Evolutionary conservation across 495 filamentous ascomycete genomes (phyloP).

Genomic region (Aspergillus affinis): DNA sequence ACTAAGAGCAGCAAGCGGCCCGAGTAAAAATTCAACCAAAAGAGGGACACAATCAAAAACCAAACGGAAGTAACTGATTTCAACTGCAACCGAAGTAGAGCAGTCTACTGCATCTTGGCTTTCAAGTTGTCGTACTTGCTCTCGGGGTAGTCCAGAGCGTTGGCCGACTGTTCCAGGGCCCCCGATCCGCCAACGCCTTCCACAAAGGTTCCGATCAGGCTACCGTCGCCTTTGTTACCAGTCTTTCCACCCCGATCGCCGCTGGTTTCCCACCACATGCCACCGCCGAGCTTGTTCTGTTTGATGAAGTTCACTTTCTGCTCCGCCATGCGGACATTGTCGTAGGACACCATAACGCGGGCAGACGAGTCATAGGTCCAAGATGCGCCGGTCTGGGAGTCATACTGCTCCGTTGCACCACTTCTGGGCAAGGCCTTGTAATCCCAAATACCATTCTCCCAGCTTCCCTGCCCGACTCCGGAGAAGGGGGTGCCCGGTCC

Average conservation of each 20-base stretch:
- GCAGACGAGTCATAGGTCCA: slow-evolving; percentile 66
- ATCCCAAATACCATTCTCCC: slow-evolving; percentile 82
- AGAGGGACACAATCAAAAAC: not conserved
- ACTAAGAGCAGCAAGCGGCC: slow-evolving; percentile 1
- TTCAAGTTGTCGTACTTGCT: slow-evolving; percentile 80
- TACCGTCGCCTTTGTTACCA: slow-evolving; percentile 47
- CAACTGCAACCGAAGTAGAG: not conserved
- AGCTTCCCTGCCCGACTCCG: slow-evolving; percentile 66
- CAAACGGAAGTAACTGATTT: not conserved
- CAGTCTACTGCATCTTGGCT: slow-evolving; percentile 37
- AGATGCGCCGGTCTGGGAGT: slow-evolving; percentile 52
- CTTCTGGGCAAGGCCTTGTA: slow-evolving; percentile 62
- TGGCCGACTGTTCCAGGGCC: slow-evolving; percentile 58
- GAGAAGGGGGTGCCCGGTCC: slow-evolving; percentile 70
- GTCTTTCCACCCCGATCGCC: slow-evolving; percentile 61
- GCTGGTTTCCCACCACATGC: slow-evolving; percentile 94
- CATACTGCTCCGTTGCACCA: slow-evolving; percentile 40
- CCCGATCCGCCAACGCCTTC: slow-evolving; percentile 46
- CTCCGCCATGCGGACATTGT: slow-evolving; percentile 59
- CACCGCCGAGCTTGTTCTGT: slow-evolving; percentile 68
- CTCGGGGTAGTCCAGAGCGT: slow-evolving; percentile 69
- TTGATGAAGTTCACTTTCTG: slow-evolving; percentile 68
- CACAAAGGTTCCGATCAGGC: slow-evolving; percentile 62
- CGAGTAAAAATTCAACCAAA: not conserved
- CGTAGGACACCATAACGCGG: slow-evolving; percentile 74